phyloP scores from a whole-genome alignment of 176 grass and related monocot species.

The Aegilops speltoides region DNA sequence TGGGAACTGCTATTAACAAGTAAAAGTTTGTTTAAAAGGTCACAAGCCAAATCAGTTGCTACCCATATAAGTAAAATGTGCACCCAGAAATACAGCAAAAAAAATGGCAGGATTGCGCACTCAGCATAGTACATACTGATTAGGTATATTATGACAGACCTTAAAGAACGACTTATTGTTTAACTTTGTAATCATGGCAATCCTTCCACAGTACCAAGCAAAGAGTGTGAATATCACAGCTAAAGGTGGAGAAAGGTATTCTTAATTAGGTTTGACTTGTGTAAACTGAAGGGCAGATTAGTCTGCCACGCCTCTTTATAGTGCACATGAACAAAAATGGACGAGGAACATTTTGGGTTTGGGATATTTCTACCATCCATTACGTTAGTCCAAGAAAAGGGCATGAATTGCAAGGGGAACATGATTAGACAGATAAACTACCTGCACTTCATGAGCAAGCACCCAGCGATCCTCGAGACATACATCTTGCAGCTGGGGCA shows the following conservation, averaged over 20 bases:
- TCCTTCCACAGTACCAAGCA: conserved; percentile 6
- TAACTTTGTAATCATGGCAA: background rate
- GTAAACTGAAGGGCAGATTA: conserved; percentile 10
- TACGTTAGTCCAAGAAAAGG: background rate
- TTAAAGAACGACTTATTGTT: background rate
- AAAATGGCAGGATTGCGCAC: background rate
- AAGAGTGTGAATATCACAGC: background rate
- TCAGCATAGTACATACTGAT: background rate
- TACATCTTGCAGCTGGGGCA: conserved; percentile 78
- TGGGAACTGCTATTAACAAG: background rate
- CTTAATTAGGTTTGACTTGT: background rate
- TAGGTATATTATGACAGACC: background rate
- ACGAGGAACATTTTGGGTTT: background rate
- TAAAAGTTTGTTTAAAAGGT: conserved; percentile 4
- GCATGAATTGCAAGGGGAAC: background rate
- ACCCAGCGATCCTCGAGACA: conserved; percentile 55
- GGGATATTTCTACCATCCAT: background rate
- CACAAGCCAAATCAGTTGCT: conserved; percentile 7
- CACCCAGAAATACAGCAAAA: background rate
- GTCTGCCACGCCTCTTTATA: background rate
- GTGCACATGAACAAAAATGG: conserved; percentile 4
- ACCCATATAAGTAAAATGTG: conserved; percentile 18
- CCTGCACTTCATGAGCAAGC: conserved; percentile 80
- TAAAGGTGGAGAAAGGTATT: background rate
- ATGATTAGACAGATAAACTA: conserved; percentile 26